A percentile compares a stretch with the other conserved stretches of the same genome.
These are phyloP conservation scores for Aspergillus glaucus DNA, from an alignment of 2,329 filamentous ascomycete genomes.

Conservation along the genomic window DNA sequence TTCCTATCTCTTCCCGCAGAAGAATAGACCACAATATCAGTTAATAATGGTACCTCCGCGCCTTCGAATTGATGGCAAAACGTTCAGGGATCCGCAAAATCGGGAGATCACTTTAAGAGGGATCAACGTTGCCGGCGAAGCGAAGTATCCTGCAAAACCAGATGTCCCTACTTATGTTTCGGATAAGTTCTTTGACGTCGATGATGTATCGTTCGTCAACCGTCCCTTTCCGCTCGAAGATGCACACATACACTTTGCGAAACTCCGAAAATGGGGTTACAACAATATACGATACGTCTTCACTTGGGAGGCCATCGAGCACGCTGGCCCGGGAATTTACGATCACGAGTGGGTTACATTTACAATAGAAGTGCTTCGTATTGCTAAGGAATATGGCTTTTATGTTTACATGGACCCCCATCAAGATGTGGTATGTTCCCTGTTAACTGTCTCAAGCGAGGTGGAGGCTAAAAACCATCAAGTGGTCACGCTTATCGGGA, in stretches of 20 bases:
- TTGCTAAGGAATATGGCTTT: slow-evolving; percentile 86
- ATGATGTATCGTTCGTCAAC: slow-evolving; percentile 81
- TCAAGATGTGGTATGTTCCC: slow-evolving; percentile 77
- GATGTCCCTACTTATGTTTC: slow-evolving; percentile 72
- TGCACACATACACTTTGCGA: slow-evolving; percentile 77
- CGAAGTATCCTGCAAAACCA: slow-evolving; percentile 79
- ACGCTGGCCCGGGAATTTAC: slow-evolving; percentile 81
- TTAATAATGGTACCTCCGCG: slow-evolving; percentile 63
- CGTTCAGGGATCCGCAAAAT: slow-evolving; percentile 73
- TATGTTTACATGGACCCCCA: slow-evolving; percentile 98
- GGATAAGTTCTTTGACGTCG: slow-evolving; percentile 83
- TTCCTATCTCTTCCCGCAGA: neutral
- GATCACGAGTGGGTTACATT: slow-evolving; percentile 91
- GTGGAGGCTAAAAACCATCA: slow-evolving; percentile 21
- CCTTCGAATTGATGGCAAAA: slow-evolving; percentile 75
- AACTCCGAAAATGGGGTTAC: slow-evolving; percentile 83
- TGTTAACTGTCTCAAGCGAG: slow-evolving; percentile 1
- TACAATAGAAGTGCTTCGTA: slow-evolving; percentile 75
- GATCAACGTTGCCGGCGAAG: slow-evolving; percentile 87
- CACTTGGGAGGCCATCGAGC: slow-evolving; percentile 98
- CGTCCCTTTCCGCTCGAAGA: slow-evolving; percentile 79
- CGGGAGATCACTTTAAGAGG: slow-evolving; percentile 84
- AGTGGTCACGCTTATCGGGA: slow-evolving; percentile 92
- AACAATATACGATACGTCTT: slow-evolving; percentile 96
- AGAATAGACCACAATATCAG: neutral